Percentiles rank a stretch among this genome's conserved stretches.
These are phyloP conservation scores for Lachnellula arida DNA, from an alignment of 2,329 filamentous ascomycete species.

Conservation along the genomic window DNA sequence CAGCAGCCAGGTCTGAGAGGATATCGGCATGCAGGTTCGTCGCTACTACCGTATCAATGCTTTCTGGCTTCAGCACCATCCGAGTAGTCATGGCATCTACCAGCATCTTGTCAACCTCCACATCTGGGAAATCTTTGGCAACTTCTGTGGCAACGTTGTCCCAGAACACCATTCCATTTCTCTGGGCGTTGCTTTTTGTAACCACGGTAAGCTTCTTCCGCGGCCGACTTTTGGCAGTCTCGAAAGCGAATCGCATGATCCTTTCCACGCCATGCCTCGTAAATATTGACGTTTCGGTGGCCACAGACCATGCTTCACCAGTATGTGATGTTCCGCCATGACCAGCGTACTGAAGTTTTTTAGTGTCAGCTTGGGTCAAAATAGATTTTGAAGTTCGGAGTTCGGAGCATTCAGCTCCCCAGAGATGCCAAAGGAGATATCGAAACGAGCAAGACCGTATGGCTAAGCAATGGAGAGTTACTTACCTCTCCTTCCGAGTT, in stretches of 20 bases:
- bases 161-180: constrained; percentile 65
- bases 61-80: constrained; percentile 56
- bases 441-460: too few relatives aligned
- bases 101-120: constrained; percentile 49
- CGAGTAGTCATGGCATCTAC: constrained; percentile 34
- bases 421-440: too few relatives aligned
- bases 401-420: too few relatives aligned
- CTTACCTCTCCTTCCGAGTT: constrained; percentile 55
- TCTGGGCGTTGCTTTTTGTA: constrained; percentile 61
- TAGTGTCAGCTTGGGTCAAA: too few relatives aligned
- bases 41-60: constrained; percentile 58
- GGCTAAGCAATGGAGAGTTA: too few relatives aligned
- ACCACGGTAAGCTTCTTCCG: constrained; percentile 57
- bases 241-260: constrained; percentile 59
- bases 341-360: constrained; percentile 17
- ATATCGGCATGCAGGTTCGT: constrained; percentile 63
- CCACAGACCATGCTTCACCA: constrained; percentile 52
- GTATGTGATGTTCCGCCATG: constrained; percentile 53
- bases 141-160: constrained; percentile 55
- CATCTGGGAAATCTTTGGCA: constrained; percentile 53
- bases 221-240: constrained; percentile 46
- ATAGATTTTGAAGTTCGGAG: too few relatives aligned
- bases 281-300: constrained; percentile 61
- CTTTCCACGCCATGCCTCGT: constrained; percentile 55
- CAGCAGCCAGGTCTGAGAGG: constrained; percentile 65